These are phyloP conservation scores for Mycena alexandri DNA, from an alignment of 768 basidiomycete genomes.

Conservation along the genomic window DNA sequence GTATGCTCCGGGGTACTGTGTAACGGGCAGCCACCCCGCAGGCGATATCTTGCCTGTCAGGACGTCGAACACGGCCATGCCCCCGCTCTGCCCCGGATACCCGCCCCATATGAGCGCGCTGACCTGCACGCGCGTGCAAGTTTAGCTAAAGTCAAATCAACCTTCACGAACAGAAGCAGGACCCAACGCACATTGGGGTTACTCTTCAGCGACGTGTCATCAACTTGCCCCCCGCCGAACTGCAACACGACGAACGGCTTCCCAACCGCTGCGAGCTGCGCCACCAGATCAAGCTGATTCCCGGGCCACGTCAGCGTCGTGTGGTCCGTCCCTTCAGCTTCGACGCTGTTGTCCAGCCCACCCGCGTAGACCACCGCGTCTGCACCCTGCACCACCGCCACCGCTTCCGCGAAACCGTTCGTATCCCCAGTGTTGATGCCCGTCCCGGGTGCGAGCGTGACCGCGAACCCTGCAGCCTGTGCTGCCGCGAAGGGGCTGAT, in stretches of 20 bases:
- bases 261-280: slow-evolving; percentile 55
- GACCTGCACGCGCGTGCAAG: slow-evolving; percentile 41
- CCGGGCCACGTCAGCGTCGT: slow-evolving; percentile 66
- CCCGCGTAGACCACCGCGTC: slow-evolving; percentile 67
- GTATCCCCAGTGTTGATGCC: slow-evolving; percentile 50
- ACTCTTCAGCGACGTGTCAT: slow-evolving; percentile 58
- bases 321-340: slow-evolving; percentile 63
- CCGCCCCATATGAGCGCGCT: slow-evolving; percentile 70
- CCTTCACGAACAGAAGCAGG: slow-evolving; percentile 39
- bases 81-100: slow-evolving; percentile 69
- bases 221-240: slow-evolving; percentile 70
- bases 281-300: slow-evolving; percentile 62
- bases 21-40: slow-evolving; percentile 46
- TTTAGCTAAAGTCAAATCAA: not conserved
- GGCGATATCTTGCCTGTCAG: too few species aligned
- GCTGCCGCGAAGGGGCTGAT: slow-evolving; percentile 65
- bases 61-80: slow-evolving; percentile 58
- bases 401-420: slow-evolving; percentile 62
- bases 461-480: slow-evolving; percentile 58
- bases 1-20: slow-evolving; percentile 66
- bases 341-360: slow-evolving; percentile 63
- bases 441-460: slow-evolving; percentile 59
- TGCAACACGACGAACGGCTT: slow-evolving; percentile 68
- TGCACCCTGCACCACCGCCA: slow-evolving; percentile 61
- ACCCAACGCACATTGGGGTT: slow-evolving; percentile 53